Evolutionary conservation across 2,329 filamentous ascomycete species (phyloP), one percentile per base, ranked within the genome.

Genomic region (Paecilomyces formosus): DNA sequence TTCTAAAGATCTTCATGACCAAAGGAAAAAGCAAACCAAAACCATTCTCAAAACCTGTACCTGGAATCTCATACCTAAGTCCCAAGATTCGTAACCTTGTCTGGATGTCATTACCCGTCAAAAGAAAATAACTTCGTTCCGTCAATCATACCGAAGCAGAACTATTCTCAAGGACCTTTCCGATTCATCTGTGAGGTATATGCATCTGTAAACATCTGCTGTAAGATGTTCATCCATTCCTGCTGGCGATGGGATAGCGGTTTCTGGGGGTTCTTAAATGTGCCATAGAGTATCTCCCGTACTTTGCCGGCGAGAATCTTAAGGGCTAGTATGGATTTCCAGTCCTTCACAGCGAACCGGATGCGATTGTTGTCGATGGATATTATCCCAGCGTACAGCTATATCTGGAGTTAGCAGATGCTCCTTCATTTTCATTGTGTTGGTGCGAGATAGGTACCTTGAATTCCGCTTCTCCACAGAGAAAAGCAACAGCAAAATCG

Each of bases 291-390:
- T 49, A 95, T 83, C 64, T 96, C 91, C 63, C 88, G 85, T 18
- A 96, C 78, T 26, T 88, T 83, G 1, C 81, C 78, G 21, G 91
- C 84, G 56, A 97, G 78, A 5, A 86, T 85, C 75, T 97, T 97
- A 68, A 99, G 78, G n/a, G 88, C 92, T 35, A 96, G 83, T 81
- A 94, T 87, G 0, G 88, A 88, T 75, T 92, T 95, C 92, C 93
- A 97, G 70, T 96, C 89, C 3, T 86, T 83, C 0, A 95, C 83
- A 22, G 88, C 84, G 70, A 97, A 96, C 54, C 90, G 85, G 54
- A 93, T 83, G 30, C 92, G 84, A 70, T 96, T 96, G 52, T 90
- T 89, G 70, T 97, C 94, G 52, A 99, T 82, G 21, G 91, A 82
- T 49, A 97, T 82, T 1, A 96, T 88, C 13, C 94, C 94, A 0